phyloP scores from a whole-genome alignment of 371 early-diverging fungal genomes.

The Mortierella polycephala region DNA sequence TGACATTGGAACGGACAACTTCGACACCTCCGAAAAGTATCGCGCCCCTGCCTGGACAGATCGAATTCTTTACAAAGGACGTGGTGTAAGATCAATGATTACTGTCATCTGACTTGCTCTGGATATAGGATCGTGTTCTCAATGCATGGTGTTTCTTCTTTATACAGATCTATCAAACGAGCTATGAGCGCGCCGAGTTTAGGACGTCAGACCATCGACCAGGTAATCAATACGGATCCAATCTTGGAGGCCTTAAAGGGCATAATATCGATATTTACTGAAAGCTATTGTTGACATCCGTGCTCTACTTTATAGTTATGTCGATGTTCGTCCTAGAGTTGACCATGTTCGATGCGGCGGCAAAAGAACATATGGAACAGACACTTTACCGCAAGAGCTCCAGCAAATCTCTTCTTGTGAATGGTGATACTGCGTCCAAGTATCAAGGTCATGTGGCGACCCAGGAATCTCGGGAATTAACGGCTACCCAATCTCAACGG shows the following conservation, averaged over 20 bases:
- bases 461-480: too few species aligned
- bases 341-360: constrained; percentile 24
- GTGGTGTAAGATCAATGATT: constrained; percentile 40
- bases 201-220: constrained; percentile 85
- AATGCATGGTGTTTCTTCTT: neutral
- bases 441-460: too few species aligned
- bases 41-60: constrained; percentile 94
- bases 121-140: neutral
- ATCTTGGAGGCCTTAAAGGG: too few species aligned
- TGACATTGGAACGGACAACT: constrained; percentile 82
- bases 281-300: neutral
- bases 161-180: constrained; percentile 55
- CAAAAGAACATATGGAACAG: constrained; percentile 41
- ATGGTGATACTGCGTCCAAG: neutral
- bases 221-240: constrained; percentile 43
- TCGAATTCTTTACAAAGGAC: constrained; percentile 77
- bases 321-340: constrained; percentile 57
- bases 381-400: constrained; percentile 44
- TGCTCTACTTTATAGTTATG: constrained; percentile 37
- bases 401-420: constrained; percentile 2
- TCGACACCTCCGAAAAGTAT: constrained; percentile 91
- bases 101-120: constrained; percentile 9
- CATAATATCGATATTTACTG: neutral
- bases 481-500: too few species aligned
- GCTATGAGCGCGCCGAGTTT: constrained; percentile 74